Conservation (phyloP, 768 basidiomycete genomes). For the Termitomyces sp. region DNA sequence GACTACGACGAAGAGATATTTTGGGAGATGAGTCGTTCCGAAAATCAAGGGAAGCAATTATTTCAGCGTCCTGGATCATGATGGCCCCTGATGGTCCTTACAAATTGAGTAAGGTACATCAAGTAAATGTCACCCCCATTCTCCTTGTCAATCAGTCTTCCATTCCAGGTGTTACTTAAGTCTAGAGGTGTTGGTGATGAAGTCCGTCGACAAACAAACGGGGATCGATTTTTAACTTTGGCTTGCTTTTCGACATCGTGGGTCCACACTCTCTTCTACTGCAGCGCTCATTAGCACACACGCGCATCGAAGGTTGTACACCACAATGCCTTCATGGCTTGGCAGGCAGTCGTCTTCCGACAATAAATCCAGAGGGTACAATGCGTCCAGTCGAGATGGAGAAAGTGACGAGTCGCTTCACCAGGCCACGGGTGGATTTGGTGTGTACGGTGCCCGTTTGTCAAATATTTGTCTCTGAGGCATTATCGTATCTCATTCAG, state of each 20-base stretch:
- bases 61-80: too few relatives aligned
- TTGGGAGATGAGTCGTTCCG: neutral
- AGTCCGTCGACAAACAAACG: neutral
- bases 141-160: constrained; percentile 1
- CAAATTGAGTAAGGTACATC: too few relatives aligned
- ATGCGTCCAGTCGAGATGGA: neutral
- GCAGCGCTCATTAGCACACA: neutral
- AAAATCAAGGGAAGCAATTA: neutral
- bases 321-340: constrained; percentile 9
- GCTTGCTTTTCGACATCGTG: neutral
- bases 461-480: neutral
- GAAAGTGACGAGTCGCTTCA: neutral
- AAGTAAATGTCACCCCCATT: neutral
- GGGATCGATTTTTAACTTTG: neutral
- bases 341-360: neutral
- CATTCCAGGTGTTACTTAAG: neutral
- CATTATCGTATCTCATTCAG: neutral
- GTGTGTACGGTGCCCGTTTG: neutral
- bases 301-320: neutral
- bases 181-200: neutral
- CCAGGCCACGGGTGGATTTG: neutral
- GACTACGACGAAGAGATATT: neutral
- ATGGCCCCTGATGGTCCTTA: neutral
- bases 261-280: neutral
- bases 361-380: neutral